Percentiles rank a stretch among this genome's conserved stretches.
phyloP scores from a whole-genome alignment of 768 basidiomycete genomes.

The Collybiopsis luxurians region DNA sequence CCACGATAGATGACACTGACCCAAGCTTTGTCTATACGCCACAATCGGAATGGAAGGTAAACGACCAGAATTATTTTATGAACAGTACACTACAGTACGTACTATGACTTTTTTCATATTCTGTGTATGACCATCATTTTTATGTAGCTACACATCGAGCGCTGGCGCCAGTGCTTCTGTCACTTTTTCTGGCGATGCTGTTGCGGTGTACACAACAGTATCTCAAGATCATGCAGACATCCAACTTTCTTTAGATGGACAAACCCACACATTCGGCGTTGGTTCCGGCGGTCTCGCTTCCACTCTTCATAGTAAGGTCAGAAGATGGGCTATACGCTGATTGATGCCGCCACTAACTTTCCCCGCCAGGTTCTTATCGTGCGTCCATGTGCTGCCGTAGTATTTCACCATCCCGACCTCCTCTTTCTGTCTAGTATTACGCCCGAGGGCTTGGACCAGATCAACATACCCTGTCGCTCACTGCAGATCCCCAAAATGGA shows the following conservation, averaged over 20 bases:
- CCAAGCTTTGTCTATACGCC: constrained; percentile 38
- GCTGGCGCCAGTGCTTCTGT: constrained; percentile 40
- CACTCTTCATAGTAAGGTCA: constrained; percentile 29
- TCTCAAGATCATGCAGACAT: constrained; percentile 50
- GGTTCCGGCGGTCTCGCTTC: constrained; percentile 32
- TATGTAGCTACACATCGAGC: constrained; percentile 36
- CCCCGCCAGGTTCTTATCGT: constrained; percentile 38
- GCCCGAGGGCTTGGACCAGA: constrained; percentile 33
- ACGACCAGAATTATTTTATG: constrained; percentile 25
- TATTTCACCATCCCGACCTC: neutral
- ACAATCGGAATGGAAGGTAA: constrained; percentile 34
- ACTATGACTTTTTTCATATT: neutral
- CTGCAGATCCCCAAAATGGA: constrained; percentile 26
- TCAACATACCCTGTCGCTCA: constrained; percentile 36
- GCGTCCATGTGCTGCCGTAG: constrained; percentile 5
- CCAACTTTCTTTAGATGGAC: constrained; percentile 43
- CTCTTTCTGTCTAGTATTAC: constrained; percentile 33
- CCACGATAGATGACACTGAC: constrained; percentile 40
- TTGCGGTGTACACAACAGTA: constrained; percentile 52
- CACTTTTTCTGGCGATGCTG: constrained; percentile 47
- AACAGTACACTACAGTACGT: constrained; percentile 44
- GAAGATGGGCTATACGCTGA: too few species aligned
- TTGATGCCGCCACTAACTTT: too few species aligned
- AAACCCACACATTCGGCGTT: constrained; percentile 27
- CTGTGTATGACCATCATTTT: neutral